phyloP scores from a whole-genome alignment of 2,329 filamentous ascomycete genomes.

The Ophiocordyceps robertsii region DNA sequence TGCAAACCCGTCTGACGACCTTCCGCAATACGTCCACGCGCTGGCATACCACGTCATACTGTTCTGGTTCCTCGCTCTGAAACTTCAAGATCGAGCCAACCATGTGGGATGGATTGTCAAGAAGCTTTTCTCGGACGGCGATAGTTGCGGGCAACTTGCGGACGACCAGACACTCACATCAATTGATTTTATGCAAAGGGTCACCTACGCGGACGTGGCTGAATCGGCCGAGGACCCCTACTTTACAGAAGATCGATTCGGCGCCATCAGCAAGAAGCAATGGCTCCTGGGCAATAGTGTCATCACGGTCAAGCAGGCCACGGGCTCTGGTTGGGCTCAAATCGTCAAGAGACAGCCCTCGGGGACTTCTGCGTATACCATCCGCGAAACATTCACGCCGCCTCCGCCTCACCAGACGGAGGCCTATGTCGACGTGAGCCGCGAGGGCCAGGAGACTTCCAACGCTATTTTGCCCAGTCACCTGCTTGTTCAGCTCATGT shows the following conservation, averaged over 20 bases:
- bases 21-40: conserved; percentile 88
- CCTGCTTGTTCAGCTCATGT: conserved; percentile 55
- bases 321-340: conserved; percentile 51
- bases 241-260: conserved; percentile 53
- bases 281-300: conserved; percentile 66
- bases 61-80: conserved; percentile 91
- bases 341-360: conserved; percentile 60
- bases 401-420: conserved; percentile 43
- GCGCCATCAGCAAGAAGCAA: conserved; percentile 50
- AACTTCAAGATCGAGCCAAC: conserved; percentile 67
- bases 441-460: conserved; percentile 38
- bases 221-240: conserved; percentile 55
- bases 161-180: conserved; percentile 92
- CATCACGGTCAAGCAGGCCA: conserved; percentile 60
- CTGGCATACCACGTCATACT: conserved; percentile 90
- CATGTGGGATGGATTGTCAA: conserved; percentile 86
- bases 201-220: conserved; percentile 73
- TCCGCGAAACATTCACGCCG: conserved; percentile 45
- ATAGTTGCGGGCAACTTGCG: conserved; percentile 54
- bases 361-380: conserved; percentile 45
- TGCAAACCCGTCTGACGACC: conserved; percentile 44
- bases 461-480: conserved; percentile 60
- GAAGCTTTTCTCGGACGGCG: conserved; percentile 67
- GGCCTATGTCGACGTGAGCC: conserved; percentile 31
- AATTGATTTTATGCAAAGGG: conserved; percentile 86